A percentile compares a stretch with the other conserved stretches of the same genome.
These are phyloP conservation scores for Acephala macrosclerotiorum DNA, from an alignment of 2,329 filamentous ascomycete species.

Conservation along the genomic window DNA sequence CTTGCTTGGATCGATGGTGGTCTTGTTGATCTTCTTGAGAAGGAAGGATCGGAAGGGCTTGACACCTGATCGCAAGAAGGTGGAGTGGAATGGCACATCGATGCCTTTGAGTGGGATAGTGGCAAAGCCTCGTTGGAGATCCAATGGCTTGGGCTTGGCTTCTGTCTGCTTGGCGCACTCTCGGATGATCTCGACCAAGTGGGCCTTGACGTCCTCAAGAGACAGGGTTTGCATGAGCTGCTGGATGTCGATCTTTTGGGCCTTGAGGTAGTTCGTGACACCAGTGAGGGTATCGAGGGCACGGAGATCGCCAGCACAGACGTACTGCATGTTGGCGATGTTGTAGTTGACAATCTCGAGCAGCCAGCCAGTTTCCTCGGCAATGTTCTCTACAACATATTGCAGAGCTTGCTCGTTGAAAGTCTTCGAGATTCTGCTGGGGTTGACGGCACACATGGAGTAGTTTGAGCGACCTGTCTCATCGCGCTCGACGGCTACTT, in stretches of 20 bases:
- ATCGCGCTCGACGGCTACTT: slow-evolving; percentile 97
- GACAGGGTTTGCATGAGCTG: slow-evolving; percentile 85
- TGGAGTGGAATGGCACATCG: slow-evolving; percentile 98
- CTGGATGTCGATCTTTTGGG: slow-evolving; percentile 97
- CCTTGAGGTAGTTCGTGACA: slow-evolving; percentile 93
- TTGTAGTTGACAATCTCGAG: slow-evolving; percentile 98
- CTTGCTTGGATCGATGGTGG: slow-evolving; percentile 96
- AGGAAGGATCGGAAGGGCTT: slow-evolving; percentile 99
- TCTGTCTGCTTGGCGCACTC: slow-evolving; percentile 87
- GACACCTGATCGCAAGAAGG: slow-evolving; percentile 95
- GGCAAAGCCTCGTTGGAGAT: slow-evolving; percentile 93
- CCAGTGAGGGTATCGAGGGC: slow-evolving; percentile 71
- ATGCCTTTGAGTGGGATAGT: slow-evolving; percentile 97
- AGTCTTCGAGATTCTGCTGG: slow-evolving; percentile 96
- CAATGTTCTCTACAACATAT: slow-evolving; percentile 95
- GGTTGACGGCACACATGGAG: slow-evolving; percentile 99
- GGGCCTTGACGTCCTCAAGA: slow-evolving; percentile 89
- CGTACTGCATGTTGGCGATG: slow-evolving; percentile 79
- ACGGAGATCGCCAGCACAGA: slow-evolving; percentile 74
- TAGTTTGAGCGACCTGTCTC: slow-evolving; percentile 94
- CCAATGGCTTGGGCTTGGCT: slow-evolving; percentile 85
- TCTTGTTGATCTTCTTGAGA: slow-evolving; percentile 99
- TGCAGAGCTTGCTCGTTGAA: slow-evolving; percentile 98
- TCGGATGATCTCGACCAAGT: slow-evolving; percentile 89
- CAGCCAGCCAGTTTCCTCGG: slow-evolving; percentile 93